These are phyloP conservation scores for Phaseolus lunatus DNA, from an alignment of 306 rosid species.

Conservation along the genomic window DNA sequence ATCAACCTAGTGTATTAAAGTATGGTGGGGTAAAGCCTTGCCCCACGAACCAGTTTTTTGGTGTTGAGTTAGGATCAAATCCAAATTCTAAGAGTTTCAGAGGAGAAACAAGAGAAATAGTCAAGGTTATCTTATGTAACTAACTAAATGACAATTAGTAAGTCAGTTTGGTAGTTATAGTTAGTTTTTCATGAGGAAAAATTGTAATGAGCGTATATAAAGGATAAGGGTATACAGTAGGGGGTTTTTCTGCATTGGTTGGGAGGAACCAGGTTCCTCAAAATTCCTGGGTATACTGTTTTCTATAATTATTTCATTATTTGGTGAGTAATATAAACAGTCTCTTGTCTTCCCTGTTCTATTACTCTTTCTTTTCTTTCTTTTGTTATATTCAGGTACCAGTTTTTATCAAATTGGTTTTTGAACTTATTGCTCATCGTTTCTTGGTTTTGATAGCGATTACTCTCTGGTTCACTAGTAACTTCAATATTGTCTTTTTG, in stretches of 20 bases:
- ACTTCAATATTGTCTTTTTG: conserved; percentile 34
- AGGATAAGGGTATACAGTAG: background rate
- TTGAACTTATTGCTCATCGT: background rate
- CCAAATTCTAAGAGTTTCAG: no score
- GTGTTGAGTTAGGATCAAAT: no score
- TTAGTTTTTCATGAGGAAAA: background rate
- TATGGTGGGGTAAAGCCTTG: no score
- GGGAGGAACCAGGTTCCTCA: background rate
- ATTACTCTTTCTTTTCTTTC: background rate
- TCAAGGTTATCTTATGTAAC: background rate
- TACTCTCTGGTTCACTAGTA: conserved; percentile 23
- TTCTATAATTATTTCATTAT: background rate
- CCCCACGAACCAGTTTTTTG: no score
- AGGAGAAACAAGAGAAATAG: background rate
- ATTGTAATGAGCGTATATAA: background rate
- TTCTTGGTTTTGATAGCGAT: conserved; percentile 29
- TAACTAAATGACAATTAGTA: background rate
- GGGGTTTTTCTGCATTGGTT: background rate
- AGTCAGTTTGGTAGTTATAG: background rate
- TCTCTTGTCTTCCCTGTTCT: background rate
- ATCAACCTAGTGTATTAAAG: no score
- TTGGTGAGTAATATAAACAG: background rate
- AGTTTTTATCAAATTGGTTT: background rate
- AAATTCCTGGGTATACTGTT: background rate
- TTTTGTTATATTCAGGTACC: background rate